Conservation (phyloP, 371 early-diverging fungal species). For the Syncephalis plumigaleata region DNA sequence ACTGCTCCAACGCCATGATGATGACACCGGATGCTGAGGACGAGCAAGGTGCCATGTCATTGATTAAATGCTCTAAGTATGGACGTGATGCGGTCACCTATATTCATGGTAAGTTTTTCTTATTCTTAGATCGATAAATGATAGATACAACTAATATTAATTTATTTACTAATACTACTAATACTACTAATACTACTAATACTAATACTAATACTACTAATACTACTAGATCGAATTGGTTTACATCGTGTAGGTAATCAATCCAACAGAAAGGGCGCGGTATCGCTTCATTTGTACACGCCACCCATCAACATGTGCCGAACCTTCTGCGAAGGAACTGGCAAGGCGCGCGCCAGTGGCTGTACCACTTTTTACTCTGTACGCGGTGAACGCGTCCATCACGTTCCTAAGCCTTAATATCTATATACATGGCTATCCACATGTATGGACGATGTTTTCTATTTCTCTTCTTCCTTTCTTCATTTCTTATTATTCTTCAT, state of each 20-base stretch:
- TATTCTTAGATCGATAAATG: too few relatives aligned
- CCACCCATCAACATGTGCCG: constrained; percentile 76
- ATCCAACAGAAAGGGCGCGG: constrained; percentile 29
- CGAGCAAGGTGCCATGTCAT: constrained; percentile 16
- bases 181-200: too few relatives aligned
- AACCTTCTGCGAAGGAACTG: constrained; percentile 65
- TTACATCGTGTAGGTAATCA: constrained; percentile 76
- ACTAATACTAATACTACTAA: too few relatives aligned
- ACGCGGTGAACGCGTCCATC: constrained; percentile 19
- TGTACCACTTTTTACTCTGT: constrained; percentile 48
- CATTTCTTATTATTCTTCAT: too few relatives aligned
- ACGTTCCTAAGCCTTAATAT: too few relatives aligned
- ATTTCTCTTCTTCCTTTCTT: too few relatives aligned
- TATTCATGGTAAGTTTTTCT: constrained; percentile 61
- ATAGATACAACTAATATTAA: too few relatives aligned
- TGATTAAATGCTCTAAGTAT: constrained; percentile 24
- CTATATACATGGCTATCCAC: too few relatives aligned
- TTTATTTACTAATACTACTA: too few relatives aligned
- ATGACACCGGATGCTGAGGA: constrained; percentile 6
- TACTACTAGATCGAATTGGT: constrained; percentile 73
- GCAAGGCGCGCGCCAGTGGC: constrained; percentile 44
- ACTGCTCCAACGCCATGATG: constrained; percentile 2
- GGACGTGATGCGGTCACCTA: constrained; percentile 59
- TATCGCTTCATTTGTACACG: constrained; percentile 85
- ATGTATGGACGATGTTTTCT: too few relatives aligned